These are phyloP conservation scores for Salix viminalis DNA, from an alignment of 345 rosid genomes.

Conservation along the genomic window DNA sequence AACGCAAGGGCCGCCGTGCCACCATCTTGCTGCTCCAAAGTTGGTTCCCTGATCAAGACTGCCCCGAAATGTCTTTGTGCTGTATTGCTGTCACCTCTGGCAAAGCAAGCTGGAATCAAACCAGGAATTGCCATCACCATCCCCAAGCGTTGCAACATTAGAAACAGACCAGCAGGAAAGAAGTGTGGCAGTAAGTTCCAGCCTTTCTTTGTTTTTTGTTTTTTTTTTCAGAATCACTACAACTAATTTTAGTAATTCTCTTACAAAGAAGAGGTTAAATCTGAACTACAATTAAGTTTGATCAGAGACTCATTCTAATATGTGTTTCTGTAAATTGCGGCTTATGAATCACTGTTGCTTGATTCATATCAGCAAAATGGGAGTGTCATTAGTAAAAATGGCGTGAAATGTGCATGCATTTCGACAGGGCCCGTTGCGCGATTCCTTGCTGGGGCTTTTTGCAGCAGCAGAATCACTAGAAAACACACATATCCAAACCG, in stretches of 20 bases:
- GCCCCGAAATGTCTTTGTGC: constrained; percentile 76
- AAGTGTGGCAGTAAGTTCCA: constrained; percentile 68
- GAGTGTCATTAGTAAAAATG: too few species aligned
- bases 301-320: too few species aligned
- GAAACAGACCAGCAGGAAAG: constrained; percentile 62
- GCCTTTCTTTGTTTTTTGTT: too few species aligned
- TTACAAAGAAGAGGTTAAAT: too few species aligned
- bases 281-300: too few species aligned
- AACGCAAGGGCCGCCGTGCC: constrained; percentile 49
- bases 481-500: background rate
- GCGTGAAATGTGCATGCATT: background rate
- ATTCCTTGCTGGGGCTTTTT: background rate
- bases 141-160: constrained; percentile 80
- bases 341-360: too few species aligned
- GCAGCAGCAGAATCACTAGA: background rate
- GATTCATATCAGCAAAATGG: too few species aligned
- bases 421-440: background rate
- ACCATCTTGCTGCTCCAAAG: constrained; percentile 67
- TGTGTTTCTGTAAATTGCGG: too few species aligned
- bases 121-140: constrained; percentile 69
- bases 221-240: background rate
- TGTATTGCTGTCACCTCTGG: constrained; percentile 67
- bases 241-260: too few species aligned
- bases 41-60: constrained; percentile 53
- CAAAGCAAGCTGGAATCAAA: constrained; percentile 70